These are phyloP conservation scores for Carallia pectinifolia DNA, from an alignment of 345 rosid genomes.

Conservation along the genomic window DNA sequence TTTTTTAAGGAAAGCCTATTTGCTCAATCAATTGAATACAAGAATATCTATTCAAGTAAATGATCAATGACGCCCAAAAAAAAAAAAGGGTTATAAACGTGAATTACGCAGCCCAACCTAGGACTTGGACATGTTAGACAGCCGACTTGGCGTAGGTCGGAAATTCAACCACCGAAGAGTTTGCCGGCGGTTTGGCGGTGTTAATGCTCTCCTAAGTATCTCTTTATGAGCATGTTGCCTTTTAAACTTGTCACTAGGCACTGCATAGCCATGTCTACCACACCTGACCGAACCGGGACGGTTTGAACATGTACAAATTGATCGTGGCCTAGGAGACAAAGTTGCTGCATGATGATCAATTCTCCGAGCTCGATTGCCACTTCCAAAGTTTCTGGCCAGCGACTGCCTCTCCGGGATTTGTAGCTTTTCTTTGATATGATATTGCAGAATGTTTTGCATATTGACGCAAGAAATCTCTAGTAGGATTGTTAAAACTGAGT, in stretches of 20 bases:
- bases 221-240: conserved; percentile 29
- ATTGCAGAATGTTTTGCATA: conserved; percentile 9
- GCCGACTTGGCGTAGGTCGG: conserved; percentile 44
- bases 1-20: too few relatives aligned
- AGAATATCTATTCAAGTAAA: too few relatives aligned
- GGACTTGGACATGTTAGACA: conserved; percentile 40
- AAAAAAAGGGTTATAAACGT: too few relatives aligned
- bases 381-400: neutral
- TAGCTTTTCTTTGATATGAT: neutral
- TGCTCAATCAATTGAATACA: too few relatives aligned
- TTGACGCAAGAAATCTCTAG: neutral
- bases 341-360: neutral
- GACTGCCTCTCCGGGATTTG: conserved; percentile 1
- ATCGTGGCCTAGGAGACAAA: conserved; percentile 6
- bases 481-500: neutral
- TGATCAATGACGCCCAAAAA: too few relatives aligned
- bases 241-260: conserved; percentile 26
- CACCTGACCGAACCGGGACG: conserved; percentile 36
- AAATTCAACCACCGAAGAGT: conserved; percentile 43
- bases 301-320: conserved; percentile 18
- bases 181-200: conserved; percentile 25
- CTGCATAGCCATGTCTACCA: conserved; percentile 30
- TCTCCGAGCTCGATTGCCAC: neutral
- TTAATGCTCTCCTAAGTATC: conserved; percentile 36
- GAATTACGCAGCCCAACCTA: conserved; percentile 2